A percentile compares a stretch with the other conserved stretches of the same genome.
Conservation (phyloP, 192 early-diverging fungal species). For the Thoreauomyces humboldtii region DNA sequence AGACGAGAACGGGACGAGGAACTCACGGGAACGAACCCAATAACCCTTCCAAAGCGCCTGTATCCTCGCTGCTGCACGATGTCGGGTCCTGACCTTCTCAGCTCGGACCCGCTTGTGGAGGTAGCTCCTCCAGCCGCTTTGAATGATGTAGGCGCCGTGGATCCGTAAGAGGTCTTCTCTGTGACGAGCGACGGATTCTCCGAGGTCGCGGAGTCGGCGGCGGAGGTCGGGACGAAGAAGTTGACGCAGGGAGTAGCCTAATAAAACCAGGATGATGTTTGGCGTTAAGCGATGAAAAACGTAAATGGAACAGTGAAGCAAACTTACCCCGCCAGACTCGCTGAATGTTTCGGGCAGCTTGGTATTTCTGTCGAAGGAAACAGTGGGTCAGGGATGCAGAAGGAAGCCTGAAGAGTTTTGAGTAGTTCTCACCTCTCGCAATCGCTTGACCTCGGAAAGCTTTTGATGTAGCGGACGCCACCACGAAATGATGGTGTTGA, state of each 20-base stretch:
- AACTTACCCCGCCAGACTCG: conserved; percentile 42
- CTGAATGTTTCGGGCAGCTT: conserved; percentile 50
- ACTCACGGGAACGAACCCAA: conserved; percentile 56
- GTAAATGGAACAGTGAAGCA: neutral
- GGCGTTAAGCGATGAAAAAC: neutral
- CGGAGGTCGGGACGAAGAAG: conserved; percentile 48
- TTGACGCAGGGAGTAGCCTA: conserved; percentile 50
- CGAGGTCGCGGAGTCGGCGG: conserved; percentile 37
- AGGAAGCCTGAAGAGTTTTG: neutral
- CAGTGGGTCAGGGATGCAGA: neutral
- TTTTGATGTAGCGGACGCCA: conserved; percentile 51
- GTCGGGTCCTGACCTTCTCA: conserved; percentile 53
- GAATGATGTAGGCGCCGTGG: conserved; percentile 50
- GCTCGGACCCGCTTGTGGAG: conserved; percentile 38
- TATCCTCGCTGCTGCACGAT: conserved; percentile 51
- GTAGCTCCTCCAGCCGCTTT: conserved; percentile 49
- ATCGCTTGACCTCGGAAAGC: conserved; percentile 36
- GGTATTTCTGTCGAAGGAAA: conserved; percentile 33
- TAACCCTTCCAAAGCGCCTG: conserved; percentile 60
- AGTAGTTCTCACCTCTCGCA: conserved; percentile 31
- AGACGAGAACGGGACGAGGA: neutral
- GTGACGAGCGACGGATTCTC: conserved; percentile 44
- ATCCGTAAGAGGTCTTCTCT: conserved; percentile 42
- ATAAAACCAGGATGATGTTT: too few species aligned
- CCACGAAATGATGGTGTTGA: conserved; percentile 49